Evolutionary conservation across 1,284 basidiomycete genomes (phyloP), one percentile per base, ranked within the genome.

Genomic region (Anthracocystis panici-leucophaei): DNA sequence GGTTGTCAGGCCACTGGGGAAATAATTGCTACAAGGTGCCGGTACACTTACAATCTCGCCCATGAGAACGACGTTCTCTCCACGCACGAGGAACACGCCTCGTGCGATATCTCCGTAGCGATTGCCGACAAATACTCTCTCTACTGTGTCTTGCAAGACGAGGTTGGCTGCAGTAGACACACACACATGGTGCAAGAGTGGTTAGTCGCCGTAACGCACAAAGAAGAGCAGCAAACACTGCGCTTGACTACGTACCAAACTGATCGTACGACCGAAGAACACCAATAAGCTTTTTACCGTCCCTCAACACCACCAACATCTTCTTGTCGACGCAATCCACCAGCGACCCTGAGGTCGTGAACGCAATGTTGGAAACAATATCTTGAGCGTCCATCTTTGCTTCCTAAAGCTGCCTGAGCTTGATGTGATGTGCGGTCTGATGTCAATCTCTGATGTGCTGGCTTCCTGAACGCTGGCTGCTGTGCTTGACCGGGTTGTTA

Each of bases 221-320:
- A 38, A 38, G 27, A 27, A 18, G 18, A 6, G 45, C 31, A 11
- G 41, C 23, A 48, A 48, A 33, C 10, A 33, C n/a, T 23, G 44
- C 7, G 20, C 11, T 10, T 33, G n/a, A 50, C 46, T 49, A 86
- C 92, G 80, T 86, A 98, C 96, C 96, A 83, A 98, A 99, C 85
- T 99, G 97, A 88, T 99, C 97, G 86, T 99, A 99, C 23, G 94
- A 97, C 60, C 97, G 89, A 78, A 99, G 87, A 35, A 99, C 95
- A 35, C 97, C 97, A 79, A 97, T 92, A 46, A 98, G 89, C 86
- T 98, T 99, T 81, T 95, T 89, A 56, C 97, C 97, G 86, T 99
- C 97, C 85, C 97, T 90, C 66, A 99, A 88, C 78, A 98, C 91
- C 57, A 98, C 95, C 60, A 99, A 89, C 90, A 99, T 96, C 90